phyloP scores from a whole-genome alignment of 441 rosid species.

The Melastoma candidum region DNA sequence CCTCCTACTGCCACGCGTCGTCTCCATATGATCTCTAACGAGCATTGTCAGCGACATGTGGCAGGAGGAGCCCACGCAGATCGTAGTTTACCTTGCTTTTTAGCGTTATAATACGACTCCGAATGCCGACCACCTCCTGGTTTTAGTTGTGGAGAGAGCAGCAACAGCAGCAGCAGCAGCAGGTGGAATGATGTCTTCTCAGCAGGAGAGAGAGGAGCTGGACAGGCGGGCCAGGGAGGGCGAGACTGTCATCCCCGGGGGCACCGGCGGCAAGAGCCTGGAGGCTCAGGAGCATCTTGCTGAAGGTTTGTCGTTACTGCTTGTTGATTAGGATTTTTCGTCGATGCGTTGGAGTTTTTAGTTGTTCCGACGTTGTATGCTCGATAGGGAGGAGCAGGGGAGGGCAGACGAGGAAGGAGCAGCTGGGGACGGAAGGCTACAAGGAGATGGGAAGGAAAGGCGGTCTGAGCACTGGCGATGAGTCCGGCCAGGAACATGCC shows the following conservation, averaged over 20 bases:
- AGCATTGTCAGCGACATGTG: too few species aligned
- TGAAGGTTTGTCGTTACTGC: constrained; percentile 1
- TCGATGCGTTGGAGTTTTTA: too few species aligned
- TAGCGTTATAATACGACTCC: too few species aligned
- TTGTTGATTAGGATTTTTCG: too few species aligned
- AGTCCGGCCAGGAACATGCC: constrained; percentile 8
- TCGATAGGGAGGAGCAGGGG: constrained; percentile 10
- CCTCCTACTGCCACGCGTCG: too few species aligned
- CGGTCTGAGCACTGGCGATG: constrained; percentile 11
- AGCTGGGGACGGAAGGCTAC: constrained; percentile 10
- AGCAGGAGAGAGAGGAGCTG: constrained; percentile 14
- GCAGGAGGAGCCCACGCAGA: too few species aligned
- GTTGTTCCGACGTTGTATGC: too few species aligned
- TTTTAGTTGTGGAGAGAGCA: too few species aligned
- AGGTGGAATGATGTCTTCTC: constrained; percentile 6
- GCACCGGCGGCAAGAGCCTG: constrained; percentile 17
- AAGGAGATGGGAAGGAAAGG: constrained; percentile 18
- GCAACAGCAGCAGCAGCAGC: too few species aligned
- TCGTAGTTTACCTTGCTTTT: too few species aligned
- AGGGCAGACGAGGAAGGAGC: constrained; percentile 13
- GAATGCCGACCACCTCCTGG: too few species aligned
- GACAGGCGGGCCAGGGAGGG: constrained; percentile 13
- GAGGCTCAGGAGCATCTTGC: constrained; percentile 19
- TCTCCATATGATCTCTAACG: too few species aligned
- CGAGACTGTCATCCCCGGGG: constrained; percentile 10